Evolutionary conservation across 139 green algal genomes (phyloP), one percentile per base, ranked within the genome.

Genomic region (Coelastrella sp.): DNA sequence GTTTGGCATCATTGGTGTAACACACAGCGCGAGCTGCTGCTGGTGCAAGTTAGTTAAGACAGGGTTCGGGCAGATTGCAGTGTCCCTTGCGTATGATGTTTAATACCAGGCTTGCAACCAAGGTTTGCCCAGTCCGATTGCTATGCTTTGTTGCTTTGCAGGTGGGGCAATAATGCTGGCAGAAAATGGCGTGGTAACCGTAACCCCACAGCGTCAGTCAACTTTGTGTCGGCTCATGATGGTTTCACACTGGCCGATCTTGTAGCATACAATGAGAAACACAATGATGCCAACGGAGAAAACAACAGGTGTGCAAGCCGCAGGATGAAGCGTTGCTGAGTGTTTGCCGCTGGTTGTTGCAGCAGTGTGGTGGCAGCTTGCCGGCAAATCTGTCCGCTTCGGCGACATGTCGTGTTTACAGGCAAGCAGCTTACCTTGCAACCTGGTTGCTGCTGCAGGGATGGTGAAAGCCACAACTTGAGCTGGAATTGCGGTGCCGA

Each of bases 151-250:
- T n/a, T 40, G 11, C 9, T 40, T 19, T 43, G 71, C 86, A 95
- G 94, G 94, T 98, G 95, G 95, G 92, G 79, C 35, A 94, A 92
- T 88, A 95, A 97, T 78, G 92, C 85, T 2, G 96, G 94, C 8
- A 81, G 90, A 27, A 83, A 91, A 50, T 98, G 96, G 94, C 79
- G 88, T 23, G 93, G 93, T 69, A 91, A 91, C 66, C 90, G 97
- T 41, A 88, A 87, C 35, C 96, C 97, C 35, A 86, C 85, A 19
- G 91, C 95, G 34, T 95, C 89, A 27, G 87, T 99, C 90, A 99
- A 99, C 94, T 99, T 99, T 87, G 93, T 99, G 25, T 98, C 94
- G 6, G 95, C 96, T 11, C 97, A 99, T 79, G 97, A 99, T 87
- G 97, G 97, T 50, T 99, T 99, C 94, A 97, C 96, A 34, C 88